Conservation (phyloP, 352 stramenopile genomes). For the Phytophthora agathidicida region DNA sequence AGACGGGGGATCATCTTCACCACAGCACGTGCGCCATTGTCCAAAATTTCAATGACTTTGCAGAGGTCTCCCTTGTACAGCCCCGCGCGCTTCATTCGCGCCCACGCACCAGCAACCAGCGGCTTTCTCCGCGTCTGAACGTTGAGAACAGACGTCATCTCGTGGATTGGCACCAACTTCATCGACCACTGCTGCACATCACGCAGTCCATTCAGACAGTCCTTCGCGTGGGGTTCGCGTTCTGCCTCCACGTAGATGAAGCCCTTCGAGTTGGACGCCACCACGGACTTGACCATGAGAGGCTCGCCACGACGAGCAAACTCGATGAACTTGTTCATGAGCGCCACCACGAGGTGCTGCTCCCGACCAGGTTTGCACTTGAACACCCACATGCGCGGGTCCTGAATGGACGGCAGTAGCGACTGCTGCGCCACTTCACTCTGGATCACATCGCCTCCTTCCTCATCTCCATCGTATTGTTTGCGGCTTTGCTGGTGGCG, state of each 20-base stretch:
- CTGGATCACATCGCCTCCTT: slow-evolving; percentile 82
- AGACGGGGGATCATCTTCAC: slow-evolving; percentile 89
- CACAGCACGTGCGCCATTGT: slow-evolving; percentile 83
- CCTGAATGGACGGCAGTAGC: slow-evolving; percentile 87
- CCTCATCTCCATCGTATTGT: slow-evolving; percentile 86
- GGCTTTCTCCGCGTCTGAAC: slow-evolving; percentile 87
- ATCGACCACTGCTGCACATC: slow-evolving; percentile 89
- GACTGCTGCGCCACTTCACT: slow-evolving; percentile 89
- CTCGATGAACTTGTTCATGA: slow-evolving; percentile 93
- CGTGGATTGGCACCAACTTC: slow-evolving; percentile 89
- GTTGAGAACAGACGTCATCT: slow-evolving; percentile 91
- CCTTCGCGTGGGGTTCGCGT: slow-evolving; percentile 84
- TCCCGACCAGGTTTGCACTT: slow-evolving; percentile 91
- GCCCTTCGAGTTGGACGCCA: slow-evolving; percentile 88
- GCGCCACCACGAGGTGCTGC: slow-evolving; percentile 83
- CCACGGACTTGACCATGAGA: slow-evolving; percentile 86
- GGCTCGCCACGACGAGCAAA: slow-evolving; percentile 84
- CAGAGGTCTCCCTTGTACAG: slow-evolving; percentile 89
- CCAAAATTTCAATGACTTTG: slow-evolving; percentile 88
- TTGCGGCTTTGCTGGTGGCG: slow-evolving; percentile 86
- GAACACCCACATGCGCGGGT: slow-evolving; percentile 91
- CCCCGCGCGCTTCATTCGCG: slow-evolving; percentile 85
- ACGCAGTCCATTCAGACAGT: slow-evolving; percentile 83
- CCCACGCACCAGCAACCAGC: slow-evolving; percentile 78
- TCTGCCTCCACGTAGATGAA: slow-evolving; percentile 92